Conservation (phyloP, 2,329 filamentous ascomycete genomes). For the Nannizziopsis arthrosporioides region DNA sequence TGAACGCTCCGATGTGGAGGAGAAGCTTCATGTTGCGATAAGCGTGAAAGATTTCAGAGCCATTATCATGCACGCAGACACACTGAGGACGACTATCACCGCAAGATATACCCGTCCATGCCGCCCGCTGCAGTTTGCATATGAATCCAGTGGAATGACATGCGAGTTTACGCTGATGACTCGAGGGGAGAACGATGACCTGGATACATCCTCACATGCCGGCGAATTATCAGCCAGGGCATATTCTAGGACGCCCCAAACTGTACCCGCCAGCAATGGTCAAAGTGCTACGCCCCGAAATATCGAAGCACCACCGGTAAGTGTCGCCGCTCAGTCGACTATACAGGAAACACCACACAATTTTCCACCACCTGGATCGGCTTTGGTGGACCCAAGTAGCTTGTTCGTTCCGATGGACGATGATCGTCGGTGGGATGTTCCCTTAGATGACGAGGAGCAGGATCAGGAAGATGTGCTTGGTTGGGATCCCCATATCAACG, state of each 20-base stretch:
- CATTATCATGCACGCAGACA: slow-evolving; percentile 51
- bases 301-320: background rate
- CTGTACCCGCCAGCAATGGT: slow-evolving; percentile 10
- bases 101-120: slow-evolving; percentile 50
- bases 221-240: slow-evolving; percentile 32
- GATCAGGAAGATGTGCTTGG: slow-evolving; percentile 45
- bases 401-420: slow-evolving; percentile 52
- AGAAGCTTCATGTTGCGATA: slow-evolving; percentile 50
- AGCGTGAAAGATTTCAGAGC: slow-evolving; percentile 56
- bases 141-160: slow-evolving; percentile 43
- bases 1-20: slow-evolving; percentile 47
- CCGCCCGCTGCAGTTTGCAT: slow-evolving; percentile 50
- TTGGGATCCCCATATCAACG: slow-evolving; percentile 48
- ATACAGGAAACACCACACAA: slow-evolving; percentile 4
- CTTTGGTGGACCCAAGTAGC: slow-evolving; percentile 43
- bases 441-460: slow-evolving; percentile 42
- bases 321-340: slow-evolving; percentile 17
- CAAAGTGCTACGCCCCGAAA: slow-evolving; percentile 8
- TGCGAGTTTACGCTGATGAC: slow-evolving; percentile 57
- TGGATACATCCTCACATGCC: slow-evolving; percentile 28
- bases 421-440: slow-evolving; percentile 48
- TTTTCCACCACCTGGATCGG: slow-evolving; percentile 20
- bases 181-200: slow-evolving; percentile 41
- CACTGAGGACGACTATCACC: slow-evolving; percentile 43
- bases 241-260: slow-evolving; percentile 23